Evolutionary conservation across 305 asterid genomes (phyloP), one percentile per base, ranked within the genome.

Genomic region (Solanum hybrid): DNA sequence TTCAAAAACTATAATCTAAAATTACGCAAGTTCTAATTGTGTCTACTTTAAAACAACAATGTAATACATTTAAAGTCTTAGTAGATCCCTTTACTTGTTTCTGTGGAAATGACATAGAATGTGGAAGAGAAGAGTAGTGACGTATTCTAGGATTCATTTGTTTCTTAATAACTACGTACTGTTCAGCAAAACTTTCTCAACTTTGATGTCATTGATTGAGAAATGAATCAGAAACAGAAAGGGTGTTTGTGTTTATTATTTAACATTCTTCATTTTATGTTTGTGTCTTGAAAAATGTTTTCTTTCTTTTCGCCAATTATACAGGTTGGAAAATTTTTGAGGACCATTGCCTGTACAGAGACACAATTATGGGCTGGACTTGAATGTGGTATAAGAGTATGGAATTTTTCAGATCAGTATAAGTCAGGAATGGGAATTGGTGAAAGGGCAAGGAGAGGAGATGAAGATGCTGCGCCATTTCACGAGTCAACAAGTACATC

Each of bases 331-430:
- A 96, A 89, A 42, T 97, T 93, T 82, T 90, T 97, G 90, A 93
- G 99, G 91, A 94, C 99, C 38, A 94, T 97, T 80, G 95, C 94
- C 2, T 93, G 96, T 91, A 97, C 99, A 24, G 96, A 96, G 14
- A 91, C 94, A 75, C 98, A 97, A 81, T 88, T 97, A 42, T 97
- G 99, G 99, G 99, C 96, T n/a, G 99, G 99, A 17, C 98, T 94
- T 88, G 99, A 97, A 93, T 94, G 96, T 1, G 99, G 99, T 12
- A 95, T 97, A 79, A 93, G 99, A 92, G 97, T 96, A 27, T 97
- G 99, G 99, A 93, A 95, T 79, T 91, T 96, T 86, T 86, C 95
- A 2, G 97, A 96, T 93, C 94, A 98, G 89, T 94, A 91, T 88
- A 93, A 93, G 90, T 93, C 96, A 26, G 99, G 99, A 76, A 56